Conservation (phyloP, 139 green algal genomes). For the Coelastrella sp. region DNA sequence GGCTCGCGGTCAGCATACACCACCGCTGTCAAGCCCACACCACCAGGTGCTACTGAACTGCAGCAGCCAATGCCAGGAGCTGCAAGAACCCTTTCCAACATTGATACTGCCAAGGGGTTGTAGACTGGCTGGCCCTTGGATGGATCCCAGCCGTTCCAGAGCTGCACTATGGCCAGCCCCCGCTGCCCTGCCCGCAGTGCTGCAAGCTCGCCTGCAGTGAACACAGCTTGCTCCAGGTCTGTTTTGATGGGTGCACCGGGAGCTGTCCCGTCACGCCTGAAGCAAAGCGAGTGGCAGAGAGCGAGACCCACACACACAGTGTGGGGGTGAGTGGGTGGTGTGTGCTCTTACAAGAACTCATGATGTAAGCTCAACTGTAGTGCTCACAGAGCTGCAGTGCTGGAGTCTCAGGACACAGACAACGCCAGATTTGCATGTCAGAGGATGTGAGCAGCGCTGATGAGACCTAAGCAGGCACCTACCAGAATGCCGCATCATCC, state of each 20-base stretch:
- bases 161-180: constrained; percentile 51
- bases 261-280: constrained; percentile 43
- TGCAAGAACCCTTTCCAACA: constrained; percentile 40
- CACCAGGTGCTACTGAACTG: constrained; percentile 41
- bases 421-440: background rate
- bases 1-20: constrained; percentile 55
- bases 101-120: constrained; percentile 32
- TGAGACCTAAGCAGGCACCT: background rate
- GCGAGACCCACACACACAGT: too few species aligned
- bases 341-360: background rate
- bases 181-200: constrained; percentile 45
- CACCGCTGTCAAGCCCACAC: constrained; percentile 46
- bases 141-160: constrained; percentile 56
- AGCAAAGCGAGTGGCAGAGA: background rate
- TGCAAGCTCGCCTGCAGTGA: constrained; percentile 50
- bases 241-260: constrained; percentile 44
- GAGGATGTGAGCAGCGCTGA: background rate
- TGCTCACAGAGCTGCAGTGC: background rate
- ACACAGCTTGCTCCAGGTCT: constrained; percentile 36
- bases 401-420: background rate
- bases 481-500: constrained; percentile 30
- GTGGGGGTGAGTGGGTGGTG: background rate
- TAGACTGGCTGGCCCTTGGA: constrained; percentile 50
- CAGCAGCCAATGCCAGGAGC: constrained; percentile 10
- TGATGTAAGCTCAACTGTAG: background rate